Evolutionary conservation across 768 basidiomycete genomes (phyloP), one percentile per base, ranked within the genome.

Genomic region (Lepiota venenata): DNA sequence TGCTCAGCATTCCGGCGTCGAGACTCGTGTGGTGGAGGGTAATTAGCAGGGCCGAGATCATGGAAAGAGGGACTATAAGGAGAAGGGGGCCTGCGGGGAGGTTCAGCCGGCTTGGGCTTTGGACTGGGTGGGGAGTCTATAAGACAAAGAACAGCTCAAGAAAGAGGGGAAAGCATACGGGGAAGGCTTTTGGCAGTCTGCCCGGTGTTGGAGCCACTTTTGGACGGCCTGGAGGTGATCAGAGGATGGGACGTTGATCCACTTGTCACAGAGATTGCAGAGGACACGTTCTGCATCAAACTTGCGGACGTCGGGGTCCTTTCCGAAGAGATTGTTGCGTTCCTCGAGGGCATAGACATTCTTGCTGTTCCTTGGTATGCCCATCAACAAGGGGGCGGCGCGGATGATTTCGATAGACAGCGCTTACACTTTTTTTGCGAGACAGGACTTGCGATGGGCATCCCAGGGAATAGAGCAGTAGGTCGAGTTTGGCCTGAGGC

Each of bases 381-480:
- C 16, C 42, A 29, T 42, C 44, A 41, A 35, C n/a, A 20, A n/a
- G 56, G 62, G 16, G 27, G 37, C 20, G 55, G 42, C 39, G 37
- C 58, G 42, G 40, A 43, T 39, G 43, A 32, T 14, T 2, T 15
- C 14, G 44, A 52, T 25, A 58, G 57, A 18, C 8, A 50, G 16
- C 32, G 73, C 84, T 56, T 64, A 87, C 88, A 82, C 78, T 67
- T 88, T 87, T 72, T 88, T 90, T 1, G 87, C 83, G 43, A 91
- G 69, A 69, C 88, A 91, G 64, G 86, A 88, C 72, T 89, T 91
- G 39, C 89, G 74, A 63, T 91, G 89, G 2, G 89, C 88, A 64
- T 91, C 88, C 89, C 89, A 91, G 0, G 89, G 89, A 50, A 91
- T 91, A n/a, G 84, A 87, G 63, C 89, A 92, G 61, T 90, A 92